Evolutionary conservation across 169 alveolate species (phyloP), one percentile per base, ranked within the genome.

Genomic region (Cryptosporidium meleagridis): DNA sequence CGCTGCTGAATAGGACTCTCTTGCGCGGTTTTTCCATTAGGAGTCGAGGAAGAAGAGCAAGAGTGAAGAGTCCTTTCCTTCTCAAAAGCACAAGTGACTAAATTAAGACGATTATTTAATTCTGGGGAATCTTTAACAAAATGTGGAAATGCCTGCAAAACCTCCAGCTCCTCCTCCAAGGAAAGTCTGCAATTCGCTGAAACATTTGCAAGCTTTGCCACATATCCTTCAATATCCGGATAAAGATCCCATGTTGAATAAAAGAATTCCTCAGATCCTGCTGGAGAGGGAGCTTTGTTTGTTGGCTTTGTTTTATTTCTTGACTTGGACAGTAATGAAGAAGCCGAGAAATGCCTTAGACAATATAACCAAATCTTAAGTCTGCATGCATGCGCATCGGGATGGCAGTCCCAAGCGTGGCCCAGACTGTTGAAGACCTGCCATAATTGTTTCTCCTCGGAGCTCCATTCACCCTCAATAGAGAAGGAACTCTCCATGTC

Each of bases 381-480:
- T 18, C 94, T 84, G n/a, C 91, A 58, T 1, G 94, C 94, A 45
- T 89, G 93, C 2, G 94, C 94, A 73, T 92, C 94, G n/a, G 94
- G 94, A 52, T 92, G 94, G 29, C 75, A 85, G 59, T 92, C 94
- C 39, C 85, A 69, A 70, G 39, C 16, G 35, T 68, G 33, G 31
- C 70, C 86, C 39, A 85, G 41, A 18, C 18, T 18, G 59, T 68
- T 69, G 45, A 92, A 70, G 33, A 35, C 85, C 23, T 59, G 69
- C 94, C 94, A 92, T 3, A 92, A 69, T 68, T 92, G 93, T 29
- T 26, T 70, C 51, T 87, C 93, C 61, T 92, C 94, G 14, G 69
- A 62, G 16, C 69, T 67, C 62, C 70, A 41, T 26, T 55, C 51
- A 52, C 52, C 68, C 37, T 85, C 92, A 0, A 73, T 33, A 21